Conservation (phyloP, 2,329 filamentous ascomycete genomes). For the Colletotrichum costaricense region DNA sequence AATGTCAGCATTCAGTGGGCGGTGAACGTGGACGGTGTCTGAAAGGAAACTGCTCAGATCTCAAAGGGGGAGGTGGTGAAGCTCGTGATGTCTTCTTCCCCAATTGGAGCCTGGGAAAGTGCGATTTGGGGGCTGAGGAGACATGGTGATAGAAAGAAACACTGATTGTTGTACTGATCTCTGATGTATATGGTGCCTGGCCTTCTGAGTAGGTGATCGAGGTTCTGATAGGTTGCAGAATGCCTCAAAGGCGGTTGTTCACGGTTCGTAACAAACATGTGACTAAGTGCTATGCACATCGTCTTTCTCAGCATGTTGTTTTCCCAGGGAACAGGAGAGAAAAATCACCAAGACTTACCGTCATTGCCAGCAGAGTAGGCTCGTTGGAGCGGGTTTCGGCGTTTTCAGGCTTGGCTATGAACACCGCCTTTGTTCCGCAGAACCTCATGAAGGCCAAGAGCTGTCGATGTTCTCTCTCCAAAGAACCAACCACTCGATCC, state of each 20-base stretch:
- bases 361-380: neutral
- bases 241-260: neutral
- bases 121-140: neutral
- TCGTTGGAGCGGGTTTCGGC: neutral
- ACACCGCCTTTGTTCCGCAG: neutral
- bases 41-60: neutral
- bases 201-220: neutral
- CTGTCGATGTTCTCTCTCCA: too few species aligned
- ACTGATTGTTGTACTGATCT: too few species aligned
- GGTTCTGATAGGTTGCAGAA: neutral
- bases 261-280: neutral
- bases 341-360: neutral
- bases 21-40: neutral
- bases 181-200: too few species aligned
- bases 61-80: neutral
- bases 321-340: neutral
- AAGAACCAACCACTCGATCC: too few species aligned
- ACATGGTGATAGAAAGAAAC: neutral
- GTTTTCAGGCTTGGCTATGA: neutral
- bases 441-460: neutral
- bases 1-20: neutral
- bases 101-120: neutral
- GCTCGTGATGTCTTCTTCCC: neutral
- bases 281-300: neutral
- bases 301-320: neutral